Evolutionary conservation across 2,329 filamentous ascomycete genomes (phyloP), one percentile per base, ranked within the genome.

Genomic region (Penicillium brevicompactum): DNA sequence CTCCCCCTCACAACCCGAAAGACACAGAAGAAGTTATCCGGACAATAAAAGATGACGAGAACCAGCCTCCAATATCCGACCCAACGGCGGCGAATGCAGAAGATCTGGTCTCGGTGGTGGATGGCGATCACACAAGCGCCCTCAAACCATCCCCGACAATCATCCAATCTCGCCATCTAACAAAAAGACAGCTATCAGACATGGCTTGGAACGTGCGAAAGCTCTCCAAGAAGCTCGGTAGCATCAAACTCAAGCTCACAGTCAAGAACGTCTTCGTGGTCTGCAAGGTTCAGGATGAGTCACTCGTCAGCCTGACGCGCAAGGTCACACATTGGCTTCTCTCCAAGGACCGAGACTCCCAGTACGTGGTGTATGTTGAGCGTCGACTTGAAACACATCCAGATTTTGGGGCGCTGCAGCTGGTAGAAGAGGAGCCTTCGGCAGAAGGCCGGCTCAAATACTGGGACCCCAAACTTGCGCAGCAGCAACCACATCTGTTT

Each of bases 121-220:
- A 71, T 38, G 49, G 55, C 34, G 67, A 65, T 10, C 63, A 60
- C 22, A 54, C 54, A 18, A 27, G 24, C 27, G 46, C 52, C 16
- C 38, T 66, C 21, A 67, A 68, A 16, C 67, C 69, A 13, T 58
- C 67, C 16, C 67, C 71, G n/a, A 71, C 74, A 9, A 76, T 81
- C 24, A 77, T 81, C 16, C 79, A 86, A 53, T 87, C 85, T 56
- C 84, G 93, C n/a, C 84, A 97, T 47, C 81, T 97, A 63, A 97
- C 92, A 1, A 97, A 97, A 78, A 92, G 90, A 72, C 91, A 99
- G 74, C 81, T 99, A 41, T 92, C 89, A 13, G 94, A 97, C 67
- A 97, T 99, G 93, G 92, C 93, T 0, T 92, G 93, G 86, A 92
- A 93, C 24, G 94, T 97, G 55, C 83, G 94, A 46, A 91, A 97